Evolutionary conservation across 441 rosid genomes (phyloP).

Genomic region (Jatropha multifida): DNA sequence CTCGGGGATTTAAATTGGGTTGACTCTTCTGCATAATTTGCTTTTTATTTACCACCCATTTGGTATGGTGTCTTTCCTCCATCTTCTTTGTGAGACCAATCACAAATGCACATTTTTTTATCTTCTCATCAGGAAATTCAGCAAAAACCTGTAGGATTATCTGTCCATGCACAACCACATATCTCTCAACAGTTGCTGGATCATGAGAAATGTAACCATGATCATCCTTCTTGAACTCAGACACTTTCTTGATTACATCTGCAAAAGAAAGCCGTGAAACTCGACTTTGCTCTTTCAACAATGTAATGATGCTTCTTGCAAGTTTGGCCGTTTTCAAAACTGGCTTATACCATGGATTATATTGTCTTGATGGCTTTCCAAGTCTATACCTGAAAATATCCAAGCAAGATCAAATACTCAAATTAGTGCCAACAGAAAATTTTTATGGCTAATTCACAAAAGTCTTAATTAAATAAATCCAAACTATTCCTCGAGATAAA

Average conservation of each 20-base stretch:
- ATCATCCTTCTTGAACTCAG: conserved; percentile 46
- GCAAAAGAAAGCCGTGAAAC: conserved; percentile 57
- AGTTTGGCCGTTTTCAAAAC: conserved; percentile 67
- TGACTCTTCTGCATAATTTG: conserved; percentile 40
- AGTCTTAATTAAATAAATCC: background rate
- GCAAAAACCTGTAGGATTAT: conserved; percentile 71
- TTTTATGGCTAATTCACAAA: background rate
- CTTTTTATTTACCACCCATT: conserved; percentile 66
- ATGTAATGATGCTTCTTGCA: conserved; percentile 56
- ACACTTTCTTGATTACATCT: conserved; percentile 51
- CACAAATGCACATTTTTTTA: conserved; percentile 66
- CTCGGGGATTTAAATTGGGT: conserved; percentile 68
- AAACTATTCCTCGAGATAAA: background rate
- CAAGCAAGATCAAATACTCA: background rate
- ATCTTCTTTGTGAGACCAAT: conserved; percentile 54
- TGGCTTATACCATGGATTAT: conserved; percentile 69
- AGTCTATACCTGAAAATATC: conserved; percentile 67
- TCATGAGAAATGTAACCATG: conserved; percentile 61
- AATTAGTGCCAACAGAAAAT: background rate
- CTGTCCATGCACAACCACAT: conserved; percentile 78
- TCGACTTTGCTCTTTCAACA: conserved; percentile 59
- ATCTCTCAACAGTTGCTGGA: conserved; percentile 55
- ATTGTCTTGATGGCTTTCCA: conserved; percentile 77
- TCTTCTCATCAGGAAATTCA: conserved; percentile 44
- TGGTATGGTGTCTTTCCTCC: conserved; percentile 76